These are phyloP conservation scores for Angomonas deanei DNA, from an alignment of 208 protist species.

Conservation along the genomic window DNA sequence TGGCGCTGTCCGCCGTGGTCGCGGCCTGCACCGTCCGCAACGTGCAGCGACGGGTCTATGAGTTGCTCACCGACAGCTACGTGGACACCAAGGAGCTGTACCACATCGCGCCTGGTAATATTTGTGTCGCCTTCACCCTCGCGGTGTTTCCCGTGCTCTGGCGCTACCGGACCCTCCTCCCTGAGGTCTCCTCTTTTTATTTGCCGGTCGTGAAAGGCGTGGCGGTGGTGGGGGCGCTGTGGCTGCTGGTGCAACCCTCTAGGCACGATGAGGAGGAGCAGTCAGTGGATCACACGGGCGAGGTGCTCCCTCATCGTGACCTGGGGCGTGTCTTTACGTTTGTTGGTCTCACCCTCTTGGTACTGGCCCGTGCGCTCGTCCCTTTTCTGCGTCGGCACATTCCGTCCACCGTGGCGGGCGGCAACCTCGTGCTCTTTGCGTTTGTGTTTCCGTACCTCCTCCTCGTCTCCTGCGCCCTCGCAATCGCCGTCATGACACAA, in stretches of 20 bases:
- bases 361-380: slow-evolving; percentile 22
- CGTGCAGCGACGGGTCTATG: slow-evolving; percentile 73
- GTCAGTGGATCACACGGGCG: not conserved
- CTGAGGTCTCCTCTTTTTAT: slow-evolving; percentile 10
- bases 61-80: slow-evolving; percentile 77
- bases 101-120: slow-evolving; percentile 53
- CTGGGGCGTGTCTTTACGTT: slow-evolving; percentile 19
- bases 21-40: slow-evolving; percentile 60
- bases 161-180: slow-evolving; percentile 32
- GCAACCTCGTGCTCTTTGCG: slow-evolving; percentile 30
- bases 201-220: slow-evolving; percentile 14
- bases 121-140: slow-evolving; percentile 40
- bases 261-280: not conserved
- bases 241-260: slow-evolving; percentile 45
- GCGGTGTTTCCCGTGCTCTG: slow-evolving; percentile 54
- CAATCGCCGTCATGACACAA: slow-evolving; percentile 30
- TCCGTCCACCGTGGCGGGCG: slow-evolving; percentile 44
- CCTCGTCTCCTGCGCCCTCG: slow-evolving; percentile 43
- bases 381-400: slow-evolving; percentile 27
- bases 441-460: slow-evolving; percentile 39
- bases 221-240: slow-evolving; percentile 28
- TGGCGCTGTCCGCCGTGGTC: slow-evolving; percentile 18
- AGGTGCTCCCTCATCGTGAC: not conserved
- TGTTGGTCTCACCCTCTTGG: slow-evolving; percentile 41
- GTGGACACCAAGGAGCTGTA: slow-evolving; percentile 39